Percentiles rank a stretch among this genome's conserved stretches.
Evolutionary conservation across 1,284 basidiomycete genomes (phyloP).

Genomic region (Hortiboletus rubellus): DNA sequence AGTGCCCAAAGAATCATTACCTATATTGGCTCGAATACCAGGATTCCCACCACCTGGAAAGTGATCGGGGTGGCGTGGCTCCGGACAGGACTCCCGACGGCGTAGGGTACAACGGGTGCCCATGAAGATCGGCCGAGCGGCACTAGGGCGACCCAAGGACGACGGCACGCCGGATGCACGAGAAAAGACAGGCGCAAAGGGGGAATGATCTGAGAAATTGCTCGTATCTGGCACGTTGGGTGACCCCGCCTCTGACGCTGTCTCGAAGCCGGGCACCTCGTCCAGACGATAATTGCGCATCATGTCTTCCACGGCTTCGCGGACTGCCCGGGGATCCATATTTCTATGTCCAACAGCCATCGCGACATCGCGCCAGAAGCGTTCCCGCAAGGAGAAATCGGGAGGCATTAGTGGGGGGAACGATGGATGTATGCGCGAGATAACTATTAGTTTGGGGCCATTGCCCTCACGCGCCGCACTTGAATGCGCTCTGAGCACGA

Average conservation of each 20-base stretch:
- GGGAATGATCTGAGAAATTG: constrained; percentile 20
- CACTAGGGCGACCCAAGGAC: constrained; percentile 1
- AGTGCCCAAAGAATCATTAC: constrained; percentile 12
- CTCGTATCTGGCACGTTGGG: constrained; percentile 11
- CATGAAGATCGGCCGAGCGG: constrained; percentile 19
- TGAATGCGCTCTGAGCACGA: constrained; percentile 11
- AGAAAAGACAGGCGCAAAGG: constrained; percentile 25
- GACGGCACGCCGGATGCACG: not conserved
- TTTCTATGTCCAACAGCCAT: constrained; percentile 7
- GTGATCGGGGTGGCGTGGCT: constrained; percentile 9
- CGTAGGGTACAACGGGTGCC: constrained; percentile 5
- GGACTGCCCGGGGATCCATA: constrained; percentile 16
- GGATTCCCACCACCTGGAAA: constrained; percentile 24
- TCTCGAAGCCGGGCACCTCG: constrained; percentile 24
- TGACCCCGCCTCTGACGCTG: not conserved
- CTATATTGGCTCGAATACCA: constrained; percentile 18
- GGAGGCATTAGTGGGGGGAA: constrained; percentile 14
- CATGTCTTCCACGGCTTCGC: constrained; percentile 26
- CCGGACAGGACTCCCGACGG: constrained; percentile 7
- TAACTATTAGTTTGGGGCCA: not conserved
- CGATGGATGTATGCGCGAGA: constrained; percentile 6
- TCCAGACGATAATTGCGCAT: constrained; percentile 25
- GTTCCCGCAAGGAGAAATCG: constrained; percentile 17
- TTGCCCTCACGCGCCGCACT: constrained; percentile 1
- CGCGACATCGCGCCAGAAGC: constrained; percentile 28